Conservation (phyloP, 768 basidiomycete species). For the Peribolospora kevripleyi region DNA sequence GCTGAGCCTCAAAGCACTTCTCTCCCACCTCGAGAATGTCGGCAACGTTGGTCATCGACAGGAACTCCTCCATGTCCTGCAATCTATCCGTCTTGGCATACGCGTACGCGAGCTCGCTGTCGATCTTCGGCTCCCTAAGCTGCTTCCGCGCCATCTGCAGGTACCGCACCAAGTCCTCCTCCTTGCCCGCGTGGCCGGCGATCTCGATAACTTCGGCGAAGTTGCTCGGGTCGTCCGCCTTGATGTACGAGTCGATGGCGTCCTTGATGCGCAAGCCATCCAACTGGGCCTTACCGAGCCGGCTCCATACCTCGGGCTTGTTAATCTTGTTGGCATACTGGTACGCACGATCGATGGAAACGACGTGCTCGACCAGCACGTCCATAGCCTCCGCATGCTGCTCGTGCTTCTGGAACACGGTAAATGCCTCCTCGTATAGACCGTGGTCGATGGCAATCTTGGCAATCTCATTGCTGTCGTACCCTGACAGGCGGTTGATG, state of each 20-base stretch:
- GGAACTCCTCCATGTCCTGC: conserved; percentile 99
- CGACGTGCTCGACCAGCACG: conserved; percentile 92
- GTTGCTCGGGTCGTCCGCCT: conserved; percentile 83
- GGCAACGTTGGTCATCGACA: conserved; percentile 93
- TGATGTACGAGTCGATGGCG: conserved; percentile 94
- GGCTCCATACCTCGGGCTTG: conserved; percentile 85
- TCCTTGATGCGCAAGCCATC: conserved; percentile 97
- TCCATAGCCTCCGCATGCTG: conserved; percentile 90
- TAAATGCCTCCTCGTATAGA: conserved; percentile 82
- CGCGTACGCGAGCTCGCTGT: conserved; percentile 91
- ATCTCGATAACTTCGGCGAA: conserved; percentile 91
- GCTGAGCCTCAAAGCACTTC: conserved; percentile 94
- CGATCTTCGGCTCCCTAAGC: conserved; percentile 87
- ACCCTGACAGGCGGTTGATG: conserved; percentile 90
- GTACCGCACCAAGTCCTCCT: conserved; percentile 86
- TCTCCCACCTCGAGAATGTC: conserved; percentile 92
- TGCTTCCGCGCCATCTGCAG: conserved; percentile 97
- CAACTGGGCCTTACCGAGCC: conserved; percentile 93
- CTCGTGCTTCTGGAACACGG: conserved; percentile 92
- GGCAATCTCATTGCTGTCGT: conserved; percentile 82
- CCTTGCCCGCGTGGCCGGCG: conserved; percentile 67
- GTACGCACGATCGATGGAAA: conserved; percentile 83
- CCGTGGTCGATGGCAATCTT: conserved; percentile 91
- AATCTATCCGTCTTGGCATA: conserved; percentile 75
- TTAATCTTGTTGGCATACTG: conserved; percentile 94